These are phyloP conservation scores for Suillus clintonianus DNA, from an alignment of 768 basidiomycete genomes.

Conservation along the genomic window DNA sequence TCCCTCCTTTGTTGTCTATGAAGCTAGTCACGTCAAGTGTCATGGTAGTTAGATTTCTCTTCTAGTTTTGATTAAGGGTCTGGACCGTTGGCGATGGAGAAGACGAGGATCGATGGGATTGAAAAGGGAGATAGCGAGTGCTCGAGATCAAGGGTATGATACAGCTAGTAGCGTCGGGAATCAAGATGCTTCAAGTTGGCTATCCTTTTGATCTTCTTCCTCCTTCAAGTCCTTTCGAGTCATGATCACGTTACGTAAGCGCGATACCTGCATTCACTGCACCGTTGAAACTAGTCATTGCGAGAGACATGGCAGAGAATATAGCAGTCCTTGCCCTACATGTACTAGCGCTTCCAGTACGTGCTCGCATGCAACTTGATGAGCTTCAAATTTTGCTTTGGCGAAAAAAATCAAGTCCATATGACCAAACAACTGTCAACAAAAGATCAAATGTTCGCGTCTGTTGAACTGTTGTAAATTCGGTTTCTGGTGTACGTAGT, in stretches of 20 bases:
- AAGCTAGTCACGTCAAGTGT: conserved; percentile 81
- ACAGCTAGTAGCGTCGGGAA: not conserved
- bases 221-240: conserved; percentile 5
- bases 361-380: not conserved
- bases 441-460: conserved; percentile 5
- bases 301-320: no score
- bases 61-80: not conserved
- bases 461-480: not conserved
- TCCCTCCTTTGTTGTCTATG: conserved; percentile 88
- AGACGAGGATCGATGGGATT: not conserved
- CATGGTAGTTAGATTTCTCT: conserved; percentile 45
- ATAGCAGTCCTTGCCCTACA: no score
- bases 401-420: conserved; percentile 2
- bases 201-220: not conserved
- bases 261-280: not conserved
- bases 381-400: not conserved
- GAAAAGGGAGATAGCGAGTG: not conserved
- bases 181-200: not conserved
- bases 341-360: no score
- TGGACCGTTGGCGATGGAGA: not conserved
- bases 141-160: conserved; percentile 6
- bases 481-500: conserved; percentile 1
- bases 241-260: conserved; percentile 9
- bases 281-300: not conserved
- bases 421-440: conserved; percentile 29